Percentiles rank a stretch among this genome's conserved stretches.
Evolutionary conservation across 768 basidiomycete genomes (phyloP).

Genomic region (Leucocoprinus birnbaumii): DNA sequence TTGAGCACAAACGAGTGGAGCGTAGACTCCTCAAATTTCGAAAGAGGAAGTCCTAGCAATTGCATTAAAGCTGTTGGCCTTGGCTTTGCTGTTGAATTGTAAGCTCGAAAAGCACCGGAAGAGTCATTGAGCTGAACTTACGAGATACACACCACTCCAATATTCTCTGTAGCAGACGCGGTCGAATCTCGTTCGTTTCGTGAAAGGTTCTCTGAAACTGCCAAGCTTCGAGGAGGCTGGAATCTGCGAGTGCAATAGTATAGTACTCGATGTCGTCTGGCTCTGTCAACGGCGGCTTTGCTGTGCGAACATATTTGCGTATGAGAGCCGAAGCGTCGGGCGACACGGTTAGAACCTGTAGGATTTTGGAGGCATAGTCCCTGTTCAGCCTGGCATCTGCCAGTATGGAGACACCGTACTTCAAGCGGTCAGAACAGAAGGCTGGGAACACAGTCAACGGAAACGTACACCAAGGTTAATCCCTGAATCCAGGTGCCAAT

Average conservation of each 20-base stretch:
- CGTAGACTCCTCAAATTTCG: conserved; percentile 57
- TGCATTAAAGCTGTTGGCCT: conserved; percentile 54
- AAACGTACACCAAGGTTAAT: conserved; percentile 58
- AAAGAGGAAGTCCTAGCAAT: conserved; percentile 64
- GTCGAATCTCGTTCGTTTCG: conserved; percentile 51
- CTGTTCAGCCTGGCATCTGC: conserved; percentile 72
- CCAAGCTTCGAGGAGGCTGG: conserved; percentile 72
- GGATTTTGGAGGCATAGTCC: conserved; percentile 77
- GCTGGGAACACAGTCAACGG: background rate
- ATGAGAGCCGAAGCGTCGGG: conserved; percentile 54
- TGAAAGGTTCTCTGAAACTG: conserved; percentile 68
- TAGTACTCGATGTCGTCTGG: conserved; percentile 74
- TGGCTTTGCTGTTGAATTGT: conserved; percentile 46
- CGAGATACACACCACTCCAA: conserved; percentile 69
- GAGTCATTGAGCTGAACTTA: conserved; percentile 33
- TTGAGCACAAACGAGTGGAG: conserved; percentile 58
- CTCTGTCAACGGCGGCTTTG: conserved; percentile 67
- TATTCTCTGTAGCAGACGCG: conserved; percentile 54
- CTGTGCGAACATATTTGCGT: conserved; percentile 71
- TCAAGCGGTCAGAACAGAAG: conserved; percentile 6
- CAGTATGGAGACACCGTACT: conserved; percentile 73
- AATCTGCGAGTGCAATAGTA: conserved; percentile 60
- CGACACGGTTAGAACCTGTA: conserved; percentile 57
- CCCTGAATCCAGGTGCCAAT: conserved; percentile 79
- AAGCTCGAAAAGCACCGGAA: conserved; percentile 2